Evolutionary conservation across 805 yeast genomes (phyloP).

Genomic region (Nakazawaea ambrosiae): DNA sequence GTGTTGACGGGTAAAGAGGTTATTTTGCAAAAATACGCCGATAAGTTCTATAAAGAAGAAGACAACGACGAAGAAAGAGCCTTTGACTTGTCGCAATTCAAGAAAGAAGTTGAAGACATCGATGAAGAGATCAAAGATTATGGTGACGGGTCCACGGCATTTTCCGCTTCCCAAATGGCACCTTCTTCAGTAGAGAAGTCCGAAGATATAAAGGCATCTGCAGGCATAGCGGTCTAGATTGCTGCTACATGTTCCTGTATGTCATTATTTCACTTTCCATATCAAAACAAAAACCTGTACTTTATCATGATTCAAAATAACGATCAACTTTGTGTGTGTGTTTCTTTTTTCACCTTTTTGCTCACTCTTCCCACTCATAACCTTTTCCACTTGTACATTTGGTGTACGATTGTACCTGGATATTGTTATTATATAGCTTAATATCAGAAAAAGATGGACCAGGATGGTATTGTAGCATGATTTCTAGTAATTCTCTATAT

Average conservation of each 20-base stretch:
- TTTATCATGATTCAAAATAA: too few relatives aligned
- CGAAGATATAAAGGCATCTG: neutral
- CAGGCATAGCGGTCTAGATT: neutral
- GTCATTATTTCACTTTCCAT: too few relatives aligned
- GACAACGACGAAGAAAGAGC: conserved; percentile 39
- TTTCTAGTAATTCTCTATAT: too few relatives aligned
- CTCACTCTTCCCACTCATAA: too few relatives aligned
- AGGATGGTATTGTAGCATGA: too few relatives aligned
- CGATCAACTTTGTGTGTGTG: too few relatives aligned
- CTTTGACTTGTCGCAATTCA: conserved; percentile 53
- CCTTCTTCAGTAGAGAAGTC: neutral
- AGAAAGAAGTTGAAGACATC: conserved; percentile 43
- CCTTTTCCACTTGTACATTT: too few relatives aligned
- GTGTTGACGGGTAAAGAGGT: conserved; percentile 63
- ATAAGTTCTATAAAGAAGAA: conserved; percentile 47
- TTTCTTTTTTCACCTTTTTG: too few relatives aligned
- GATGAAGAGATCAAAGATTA: conserved; percentile 55
- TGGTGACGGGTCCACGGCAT: conserved; percentile 49
- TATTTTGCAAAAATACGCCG: conserved; percentile 51
- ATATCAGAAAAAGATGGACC: too few relatives aligned
- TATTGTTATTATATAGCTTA: too few relatives aligned
- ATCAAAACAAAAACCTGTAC: too few relatives aligned
- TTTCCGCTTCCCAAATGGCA: neutral
- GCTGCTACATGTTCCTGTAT: neutral
- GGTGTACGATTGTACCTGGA: too few relatives aligned